phyloP scores from a whole-genome alignment of 169 alveolate species.

The Plasmodium vinckei region DNA sequence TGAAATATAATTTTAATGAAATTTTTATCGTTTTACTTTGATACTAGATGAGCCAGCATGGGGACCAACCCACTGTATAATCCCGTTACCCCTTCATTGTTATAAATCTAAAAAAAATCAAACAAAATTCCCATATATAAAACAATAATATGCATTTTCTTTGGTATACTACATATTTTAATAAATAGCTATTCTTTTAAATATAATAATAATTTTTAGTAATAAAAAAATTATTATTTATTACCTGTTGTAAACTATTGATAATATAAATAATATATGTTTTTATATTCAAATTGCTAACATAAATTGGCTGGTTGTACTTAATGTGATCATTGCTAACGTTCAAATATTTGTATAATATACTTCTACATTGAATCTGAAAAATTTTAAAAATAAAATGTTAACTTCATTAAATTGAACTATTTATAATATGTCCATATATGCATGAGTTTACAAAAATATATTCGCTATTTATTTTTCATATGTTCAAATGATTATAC shows the following conservation, averaged over 20 bases:
- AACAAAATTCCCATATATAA: not conserved
- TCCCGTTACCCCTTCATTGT: constrained; percentile 69
- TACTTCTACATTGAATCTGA: constrained; percentile 71
- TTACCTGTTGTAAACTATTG: constrained; percentile 53
- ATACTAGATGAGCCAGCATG: constrained; percentile 59
- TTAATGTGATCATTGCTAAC: constrained; percentile 4
- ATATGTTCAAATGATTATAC: not conserved
- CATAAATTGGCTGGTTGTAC: constrained; percentile 19
- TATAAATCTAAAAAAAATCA: constrained; percentile 26
- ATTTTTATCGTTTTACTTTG: constrained; percentile 23
- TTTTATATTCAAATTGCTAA: constrained; percentile 51
- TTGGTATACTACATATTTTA: too few relatives aligned
- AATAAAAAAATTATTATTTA: too few relatives aligned
- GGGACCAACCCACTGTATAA: constrained; percentile 63
- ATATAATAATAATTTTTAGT: too few relatives aligned
- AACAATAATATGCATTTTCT: not conserved
- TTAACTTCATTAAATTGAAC: not conserved
- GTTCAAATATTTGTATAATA: constrained; percentile 41
- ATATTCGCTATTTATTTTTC: too few relatives aligned
- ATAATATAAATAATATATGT: constrained; percentile 43
- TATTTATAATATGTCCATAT: too few relatives aligned
- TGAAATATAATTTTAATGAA: not conserved
- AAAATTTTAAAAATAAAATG: not conserved
- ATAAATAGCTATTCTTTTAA: too few relatives aligned
- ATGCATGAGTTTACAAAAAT: too few relatives aligned